Base-by-base conservation (phyloP, 2,329 filamentous ascomycete species). In the Penicillium griseofulvum region DNA sequence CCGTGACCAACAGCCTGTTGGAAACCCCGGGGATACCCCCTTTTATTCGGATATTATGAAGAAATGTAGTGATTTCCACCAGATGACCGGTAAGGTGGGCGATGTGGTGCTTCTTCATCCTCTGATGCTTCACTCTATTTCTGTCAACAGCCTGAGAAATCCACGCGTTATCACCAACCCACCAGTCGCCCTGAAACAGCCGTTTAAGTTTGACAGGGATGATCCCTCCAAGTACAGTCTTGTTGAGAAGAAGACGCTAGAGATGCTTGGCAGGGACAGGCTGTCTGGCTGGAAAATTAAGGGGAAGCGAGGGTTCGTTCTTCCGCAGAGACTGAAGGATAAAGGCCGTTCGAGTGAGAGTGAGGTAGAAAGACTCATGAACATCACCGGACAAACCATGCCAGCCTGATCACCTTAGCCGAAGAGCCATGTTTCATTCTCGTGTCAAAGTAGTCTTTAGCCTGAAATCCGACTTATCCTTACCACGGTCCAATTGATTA, bases 101-200 rank as follows among this genome's bases (percentile, higher is more conserved):
- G 81, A 84, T 58, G 80, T 83, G 4, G 77, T 80, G 54, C 68
- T 84, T 4, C 64, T 83, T 55, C 81, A 83, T 64, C 81, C 81
- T 9, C 66, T 83, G 26, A 84, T 82, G 80, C 64, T 82, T 49
- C 81, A 83, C 63, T 80, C 77, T 1, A 80, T 79, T 7, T 78
- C 76, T 6, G 76, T 76, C 49, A 83, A 83, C 61, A 73, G 74
- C 49, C 57, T 80, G 26, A 69, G 81, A 19, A 72, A 74, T 11
- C 72, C 77, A 1, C 69, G 81, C 4, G 75, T 83, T 33, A 83
- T 83, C 61, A 83, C 80, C 3, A 84, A 84, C 55, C 81, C 81
- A 5, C 79, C 80, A 0, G 79, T 83, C 1, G 73, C 72, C 4
- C 65, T 83, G 31, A 80, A 75, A 37, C 70, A 78, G 59, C 80